Percentiles rank a stretch among this genome's conserved stretches.
These are phyloP conservation scores for Beauveria caledonica DNA, from an alignment of 2,329 filamentous ascomycete genomes.

Conservation along the genomic window DNA sequence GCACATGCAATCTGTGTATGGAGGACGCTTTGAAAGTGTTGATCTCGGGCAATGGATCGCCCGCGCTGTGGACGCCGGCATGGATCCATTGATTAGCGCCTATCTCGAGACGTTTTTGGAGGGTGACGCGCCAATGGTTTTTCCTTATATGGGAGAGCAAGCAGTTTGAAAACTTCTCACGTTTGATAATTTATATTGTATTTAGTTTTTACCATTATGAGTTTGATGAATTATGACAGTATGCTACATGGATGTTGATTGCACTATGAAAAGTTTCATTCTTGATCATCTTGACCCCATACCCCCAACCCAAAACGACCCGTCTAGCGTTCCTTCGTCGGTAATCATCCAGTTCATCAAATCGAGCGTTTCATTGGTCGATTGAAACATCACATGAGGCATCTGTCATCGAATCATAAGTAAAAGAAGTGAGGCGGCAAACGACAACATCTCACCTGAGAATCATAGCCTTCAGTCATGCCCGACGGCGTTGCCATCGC, in stretches of 20 bases:
- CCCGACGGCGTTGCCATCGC: not conserved
- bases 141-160: conserved; percentile 14
- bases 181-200: not conserved
- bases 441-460: not conserved
- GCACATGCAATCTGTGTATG: conserved; percentile 13
- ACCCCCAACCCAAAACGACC: not conserved
- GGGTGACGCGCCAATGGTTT: conserved; percentile 11
- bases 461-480: not conserved
- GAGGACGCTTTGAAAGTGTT: conserved; percentile 11
- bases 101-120: conserved; percentile 15
- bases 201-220: not conserved
- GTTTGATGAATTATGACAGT: no score
- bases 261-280: not conserved
- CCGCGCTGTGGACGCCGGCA: conserved; percentile 12
- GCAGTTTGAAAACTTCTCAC: not conserved
- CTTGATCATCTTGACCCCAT: not conserved
- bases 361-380: not conserved
- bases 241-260: no score
- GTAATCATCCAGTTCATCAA: conserved; percentile 1
- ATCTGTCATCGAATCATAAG: not conserved
- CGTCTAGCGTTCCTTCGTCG: not conserved
- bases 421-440: not conserved
- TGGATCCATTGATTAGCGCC: conserved; percentile 14
- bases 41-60: conserved; percentile 9
- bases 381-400: not conserved